Base-by-base conservation (phyloP, 2,329 filamentous ascomycete genomes). In the Aspergillus cejpii region DNA sequence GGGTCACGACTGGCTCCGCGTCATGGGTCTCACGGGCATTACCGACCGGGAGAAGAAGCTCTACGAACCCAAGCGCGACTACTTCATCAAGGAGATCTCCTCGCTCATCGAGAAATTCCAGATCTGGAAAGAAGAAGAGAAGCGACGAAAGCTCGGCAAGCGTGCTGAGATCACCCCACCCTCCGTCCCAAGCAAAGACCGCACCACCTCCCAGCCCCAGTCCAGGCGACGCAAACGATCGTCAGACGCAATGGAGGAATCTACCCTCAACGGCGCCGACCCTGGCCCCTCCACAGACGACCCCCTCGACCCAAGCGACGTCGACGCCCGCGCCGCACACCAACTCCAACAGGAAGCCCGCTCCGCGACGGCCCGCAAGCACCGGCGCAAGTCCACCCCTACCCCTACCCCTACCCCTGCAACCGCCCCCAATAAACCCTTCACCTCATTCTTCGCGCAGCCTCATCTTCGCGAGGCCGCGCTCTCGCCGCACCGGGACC, bases 1-100 rank as follows among this genome's bases (percentile, higher is more conserved):
- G 62, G 87, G 91, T 2, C 87, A 86, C 46, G 92, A 97, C 66
- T 98, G 92, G 92, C 74, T 96, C 45, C 83, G 86, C 49, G 79
- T 90, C 3, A 89, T 98, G 81, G 92, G 91, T 20, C 84, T 97
- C 26, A 91, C 82, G 52, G 87, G 78, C 28, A 71, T 94, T 28
- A 94, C 88, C 0, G 90, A 96, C 60, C 81, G 81, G 17, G 87
- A 87, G 59, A 91, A 87, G 68, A 92, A 85, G 64, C 79, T 84
- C 23, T 96, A 88, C 65, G 88, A 95, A 65, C 82, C 85, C 2
- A 92, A 92, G 49, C 80, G 92, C 21, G 77, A 83, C 48, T 83
- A 91, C 63, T 94, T 96, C 62, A 84, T 96, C 56, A 78, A 76
- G 45, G 88, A 94, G 49, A 90, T 94, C 46, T 77, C 87, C 51